These are phyloP conservation scores for Amylocarpus encephaloides DNA, from an alignment of 2,329 filamentous ascomycete genomes.

Conservation along the genomic window DNA sequence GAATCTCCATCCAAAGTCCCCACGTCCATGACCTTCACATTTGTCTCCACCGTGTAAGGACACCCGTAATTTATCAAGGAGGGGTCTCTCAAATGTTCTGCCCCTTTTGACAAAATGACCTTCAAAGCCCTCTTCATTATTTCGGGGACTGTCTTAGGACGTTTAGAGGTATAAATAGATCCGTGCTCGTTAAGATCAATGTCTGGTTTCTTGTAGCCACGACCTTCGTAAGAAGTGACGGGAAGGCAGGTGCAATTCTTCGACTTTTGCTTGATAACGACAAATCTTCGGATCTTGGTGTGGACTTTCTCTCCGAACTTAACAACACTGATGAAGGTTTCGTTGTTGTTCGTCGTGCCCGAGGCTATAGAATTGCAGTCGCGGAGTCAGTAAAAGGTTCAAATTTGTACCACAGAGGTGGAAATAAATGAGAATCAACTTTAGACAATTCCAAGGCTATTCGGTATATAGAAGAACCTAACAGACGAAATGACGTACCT, in stretches of 20 bases:
- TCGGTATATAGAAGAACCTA: too few species aligned
- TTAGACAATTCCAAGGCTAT: too few species aligned
- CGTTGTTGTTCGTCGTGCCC: constrained; percentile 5
- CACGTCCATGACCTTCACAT: constrained; percentile 25
- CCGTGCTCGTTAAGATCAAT: constrained; percentile 22
- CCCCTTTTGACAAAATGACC: constrained; percentile 10
- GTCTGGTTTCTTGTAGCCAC: constrained; percentile 15
- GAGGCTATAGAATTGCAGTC: background rate
- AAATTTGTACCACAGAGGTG: too few species aligned
- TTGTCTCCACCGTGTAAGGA: constrained; percentile 19
- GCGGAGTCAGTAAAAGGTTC: too few species aligned
- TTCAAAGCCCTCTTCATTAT: constrained; percentile 15
- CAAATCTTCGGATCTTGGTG: constrained; percentile 21
- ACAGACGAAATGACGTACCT: too few species aligned
- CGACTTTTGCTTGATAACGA: constrained; percentile 18
- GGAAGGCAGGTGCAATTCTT: constrained; percentile 17
- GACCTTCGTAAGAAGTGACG: constrained; percentile 16
- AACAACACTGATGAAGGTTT: constrained; percentile 15
- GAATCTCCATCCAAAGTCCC: constrained; percentile 19
- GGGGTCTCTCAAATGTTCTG: constrained; percentile 9
- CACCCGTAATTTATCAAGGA: constrained; percentile 21
- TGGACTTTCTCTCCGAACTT: constrained; percentile 16
- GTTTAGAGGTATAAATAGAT: constrained; percentile 15
- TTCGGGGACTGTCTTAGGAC: background rate
- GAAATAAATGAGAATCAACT: too few species aligned